phyloP scores from a whole-genome alignment of 495 filamentous ascomycete species.

The Trichoderma gamsii region DNA sequence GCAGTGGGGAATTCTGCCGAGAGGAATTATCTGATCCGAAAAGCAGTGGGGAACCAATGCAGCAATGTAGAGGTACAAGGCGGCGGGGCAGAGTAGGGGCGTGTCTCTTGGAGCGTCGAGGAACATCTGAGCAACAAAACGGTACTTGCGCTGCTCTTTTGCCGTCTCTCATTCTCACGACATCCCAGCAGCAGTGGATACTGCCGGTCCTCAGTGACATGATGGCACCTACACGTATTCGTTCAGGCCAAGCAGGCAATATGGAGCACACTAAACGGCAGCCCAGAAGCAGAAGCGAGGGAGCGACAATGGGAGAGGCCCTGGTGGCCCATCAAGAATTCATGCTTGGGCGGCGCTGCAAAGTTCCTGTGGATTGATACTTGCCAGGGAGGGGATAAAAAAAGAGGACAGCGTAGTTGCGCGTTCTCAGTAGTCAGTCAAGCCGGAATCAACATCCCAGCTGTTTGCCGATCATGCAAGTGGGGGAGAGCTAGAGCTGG shows the following conservation, averaged over 20 bases:
- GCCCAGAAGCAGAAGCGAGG: background rate
- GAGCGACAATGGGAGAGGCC: background rate
- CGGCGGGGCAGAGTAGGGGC: background rate
- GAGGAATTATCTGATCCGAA: constrained; percentile 18
- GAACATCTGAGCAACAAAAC: background rate
- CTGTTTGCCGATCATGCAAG: background rate
- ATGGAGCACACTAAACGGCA: background rate
- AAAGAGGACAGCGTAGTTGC: background rate
- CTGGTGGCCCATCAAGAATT: background rate
- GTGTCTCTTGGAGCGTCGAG: background rate
- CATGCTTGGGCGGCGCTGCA: background rate
- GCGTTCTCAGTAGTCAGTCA: background rate
- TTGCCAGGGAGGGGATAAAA: background rate
- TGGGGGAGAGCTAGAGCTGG: background rate
- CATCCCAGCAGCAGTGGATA: background rate
- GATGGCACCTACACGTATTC: too few relatives aligned
- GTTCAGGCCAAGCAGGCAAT: background rate
- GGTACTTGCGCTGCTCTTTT: background rate
- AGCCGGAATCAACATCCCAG: background rate
- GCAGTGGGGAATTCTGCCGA: constrained; percentile 9
- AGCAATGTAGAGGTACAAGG: background rate
- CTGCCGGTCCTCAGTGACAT: background rate
- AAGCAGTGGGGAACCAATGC: background rate
- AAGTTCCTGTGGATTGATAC: background rate
- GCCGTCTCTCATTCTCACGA: background rate